phyloP scores from a whole-genome alignment of 441 rosid species.

The Macaranga tanarius region DNA sequence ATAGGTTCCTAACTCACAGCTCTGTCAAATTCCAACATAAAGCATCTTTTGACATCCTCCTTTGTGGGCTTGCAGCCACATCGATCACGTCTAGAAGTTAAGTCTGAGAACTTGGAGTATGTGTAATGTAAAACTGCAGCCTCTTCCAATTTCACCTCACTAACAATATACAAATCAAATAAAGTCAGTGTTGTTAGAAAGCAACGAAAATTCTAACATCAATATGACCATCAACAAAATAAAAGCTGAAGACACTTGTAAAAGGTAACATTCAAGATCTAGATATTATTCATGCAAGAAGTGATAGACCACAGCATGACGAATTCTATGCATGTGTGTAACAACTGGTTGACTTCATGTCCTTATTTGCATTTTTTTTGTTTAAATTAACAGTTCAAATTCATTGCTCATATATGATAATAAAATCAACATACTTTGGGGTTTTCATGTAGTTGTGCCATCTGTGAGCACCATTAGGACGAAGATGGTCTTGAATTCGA shows the following conservation, averaged over 20 bases:
- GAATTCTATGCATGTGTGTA: not conserved
- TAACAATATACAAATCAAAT: not conserved
- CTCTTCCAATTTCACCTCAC: constrained; percentile 79
- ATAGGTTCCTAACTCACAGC: constrained; percentile 50
- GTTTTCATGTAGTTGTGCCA: constrained; percentile 92
- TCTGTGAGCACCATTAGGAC: constrained; percentile 95
- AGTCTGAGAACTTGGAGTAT: constrained; percentile 79
- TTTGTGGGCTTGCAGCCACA: constrained; percentile 96
- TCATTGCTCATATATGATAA: not conserved
- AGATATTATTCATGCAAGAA: not conserved
- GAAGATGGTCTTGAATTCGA: constrained; percentile 84
- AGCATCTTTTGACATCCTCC: constrained; percentile 89
- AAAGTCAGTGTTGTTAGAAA: not conserved
- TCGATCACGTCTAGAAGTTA: constrained; percentile 93
- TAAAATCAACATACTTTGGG: constrained; percentile 52
- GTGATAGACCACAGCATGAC: not conserved
- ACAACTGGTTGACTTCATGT: too few species aligned
- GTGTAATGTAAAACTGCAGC: constrained; percentile 88
- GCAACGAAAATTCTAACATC: too few species aligned
- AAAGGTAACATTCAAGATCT: constrained; percentile 8
- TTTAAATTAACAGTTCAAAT: not conserved
- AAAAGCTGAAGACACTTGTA: not conserved
- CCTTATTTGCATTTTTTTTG: not conserved
- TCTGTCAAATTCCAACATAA: constrained; percentile 93
- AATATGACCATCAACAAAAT: too few species aligned